Evolutionary conservation across 257 asterid species (phyloP).

Genomic region (Plectranthus barbatus): DNA sequence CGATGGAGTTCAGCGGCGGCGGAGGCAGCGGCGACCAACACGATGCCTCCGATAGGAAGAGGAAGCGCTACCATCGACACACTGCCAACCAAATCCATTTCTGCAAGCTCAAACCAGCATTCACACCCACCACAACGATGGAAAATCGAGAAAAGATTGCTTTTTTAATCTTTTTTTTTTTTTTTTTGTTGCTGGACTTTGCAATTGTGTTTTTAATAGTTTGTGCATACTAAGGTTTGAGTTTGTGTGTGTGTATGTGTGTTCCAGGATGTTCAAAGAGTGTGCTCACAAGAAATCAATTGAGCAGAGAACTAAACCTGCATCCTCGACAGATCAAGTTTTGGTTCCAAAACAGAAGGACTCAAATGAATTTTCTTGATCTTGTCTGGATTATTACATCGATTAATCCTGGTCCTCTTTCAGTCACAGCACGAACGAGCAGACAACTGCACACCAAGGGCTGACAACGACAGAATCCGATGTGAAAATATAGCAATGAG

Average conservation of each 20-base stretch:
- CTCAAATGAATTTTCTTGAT: constrained; percentile 98
- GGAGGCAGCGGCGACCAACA: constrained; percentile 54
- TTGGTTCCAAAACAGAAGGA: constrained; percentile 95
- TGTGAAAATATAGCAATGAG: too few species aligned
- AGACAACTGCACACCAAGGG: too few species aligned
- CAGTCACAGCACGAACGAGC: too few species aligned
- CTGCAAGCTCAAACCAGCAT: constrained; percentile 17
- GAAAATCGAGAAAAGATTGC: neutral
- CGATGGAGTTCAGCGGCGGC: constrained; percentile 72
- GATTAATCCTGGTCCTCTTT: too few species aligned
- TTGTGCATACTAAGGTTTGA: constrained; percentile 8
- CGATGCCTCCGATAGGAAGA: constrained; percentile 52
- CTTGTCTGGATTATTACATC: too few species aligned
- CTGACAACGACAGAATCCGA: too few species aligned
- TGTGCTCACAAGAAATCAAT: constrained; percentile 74
- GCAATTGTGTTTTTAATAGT: neutral
- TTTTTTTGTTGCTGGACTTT: too few species aligned
- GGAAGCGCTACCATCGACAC: constrained; percentile 88
- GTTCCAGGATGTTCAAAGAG: constrained; percentile 66
- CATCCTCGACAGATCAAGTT: constrained; percentile 94
- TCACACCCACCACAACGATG: constrained; percentile 5
- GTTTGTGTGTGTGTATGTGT: constrained; percentile 1
- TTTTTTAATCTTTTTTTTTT: too few species aligned
- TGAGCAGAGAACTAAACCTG: constrained; percentile 79
- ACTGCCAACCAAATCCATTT: constrained; percentile 87